Evolutionary conservation across 805 yeast species (phyloP), one percentile per base, ranked within the genome.

Genomic region (Starmerella bacillaris): DNA sequence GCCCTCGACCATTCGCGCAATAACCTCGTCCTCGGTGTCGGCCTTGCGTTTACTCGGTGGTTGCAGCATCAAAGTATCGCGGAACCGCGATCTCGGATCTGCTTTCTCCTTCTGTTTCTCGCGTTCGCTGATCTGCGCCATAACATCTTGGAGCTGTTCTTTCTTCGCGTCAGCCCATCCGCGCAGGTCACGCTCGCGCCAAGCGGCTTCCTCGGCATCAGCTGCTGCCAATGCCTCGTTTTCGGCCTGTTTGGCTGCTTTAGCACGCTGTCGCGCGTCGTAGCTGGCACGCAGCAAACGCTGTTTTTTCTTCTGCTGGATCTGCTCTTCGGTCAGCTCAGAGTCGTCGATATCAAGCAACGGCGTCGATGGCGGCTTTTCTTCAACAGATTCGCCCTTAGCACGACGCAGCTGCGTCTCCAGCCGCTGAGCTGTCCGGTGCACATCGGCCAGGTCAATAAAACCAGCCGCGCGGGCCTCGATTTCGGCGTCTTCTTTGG

Each of bases 1-100:
- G 49, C 82, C 74, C 2, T 94, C 84, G 37, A 95, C 96, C 56
- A 86, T 84, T 0, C 84, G 79, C 56, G 86, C 96, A 48, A 73
- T 80, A 12, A 92, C 92, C 53, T 82, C 95, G 45, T 79, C 80
- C 49, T 80, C 94, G 11, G 40, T 43, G n/a, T 37, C 34, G 48
- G 21, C 39, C 55, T n/a, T 53, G 42, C 21, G 29, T 8, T 12
- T 6, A 5, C 14, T 17, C 6, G 26, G 21, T 16, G 30, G 30
- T 4, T 27, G 30, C 2, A 31, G 33, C 17, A 21, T 22, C 24
- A 40, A 22, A 11, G 41, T 36, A 22, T 37, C 39, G 8, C 34
- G 16, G 35, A 42, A 42, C 27, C 40, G 28, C 27, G 35, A 36
- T 7, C 44, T 73, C 54, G 86, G 65, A 34, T 84, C 92, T n/a